Base-by-base conservation (phyloP, 1,284 basidiomycete genomes). In the Moniliophthora roreri region DNA sequence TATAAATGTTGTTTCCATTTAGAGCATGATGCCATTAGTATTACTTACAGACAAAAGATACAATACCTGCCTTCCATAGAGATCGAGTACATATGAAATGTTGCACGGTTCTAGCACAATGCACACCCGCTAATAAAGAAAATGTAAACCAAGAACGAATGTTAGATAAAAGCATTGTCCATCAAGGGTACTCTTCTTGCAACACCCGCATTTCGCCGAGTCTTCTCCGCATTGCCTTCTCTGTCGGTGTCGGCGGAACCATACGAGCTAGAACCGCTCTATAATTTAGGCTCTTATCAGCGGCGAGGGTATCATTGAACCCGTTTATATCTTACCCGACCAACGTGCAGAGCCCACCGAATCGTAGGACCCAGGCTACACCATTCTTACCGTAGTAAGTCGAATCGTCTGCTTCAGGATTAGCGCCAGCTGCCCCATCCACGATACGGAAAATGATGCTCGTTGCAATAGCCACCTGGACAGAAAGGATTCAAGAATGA, bases 361-460 rank as follows among this genome's bases (percentile, higher is more conserved):
- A 97, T 11, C 94, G 83, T 48, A 98, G 72, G 4, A 97, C 92
- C 94, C 95, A 98, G 1, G 89, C 91, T 18, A 95, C 91, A 41
- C 93, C 93, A 53, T 85, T 87, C 75, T 92, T 93, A 38, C 86
- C 90, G 56, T 81, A 78, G 66, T 88, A 91, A 2, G 86, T 80
- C 51, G 77, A 73, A 51, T 81, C 77, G 45, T 76, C 72, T 18
- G 69, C 68, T 18, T 70, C 68, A 8, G 72, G 70, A 50, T 76
- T 67, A 3, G 70, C 65, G 13, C 72, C 68, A 9, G 61, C 59
- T 10, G 75, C 71, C 24, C 78, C 80, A 62, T 94, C 91, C 0
- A 89, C 89, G 32, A 87, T 66, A 49, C 80, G 81, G 81, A 98
- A 98, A 62, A 98, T 97, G 40, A 87, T 69, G 61, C 91, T 93